Evolutionary conservation across 805 yeast species (phyloP).

Genomic region (Monosporozyma unispora): DNA sequence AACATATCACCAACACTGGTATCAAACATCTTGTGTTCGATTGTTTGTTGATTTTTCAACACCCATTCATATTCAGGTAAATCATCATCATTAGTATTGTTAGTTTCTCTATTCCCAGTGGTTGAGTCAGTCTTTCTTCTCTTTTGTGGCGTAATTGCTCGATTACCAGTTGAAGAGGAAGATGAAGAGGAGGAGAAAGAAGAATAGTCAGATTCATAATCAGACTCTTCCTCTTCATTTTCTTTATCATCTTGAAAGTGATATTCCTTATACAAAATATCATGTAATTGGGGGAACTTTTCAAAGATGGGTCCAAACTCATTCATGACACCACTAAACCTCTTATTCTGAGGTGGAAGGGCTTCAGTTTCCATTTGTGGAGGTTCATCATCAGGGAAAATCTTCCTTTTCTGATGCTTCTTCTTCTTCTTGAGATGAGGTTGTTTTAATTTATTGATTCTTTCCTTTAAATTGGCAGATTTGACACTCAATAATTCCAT

Average conservation of each 20-base stretch:
- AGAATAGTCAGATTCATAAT: neutral
- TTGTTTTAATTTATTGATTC: slow-evolving; percentile 2
- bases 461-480: slow-evolving; percentile 8
- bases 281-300: slow-evolving; percentile 19
- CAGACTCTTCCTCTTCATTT: neutral
- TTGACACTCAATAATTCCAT: slow-evolving; percentile 12
- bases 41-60: slow-evolving; percentile 9
- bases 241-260: neutral
- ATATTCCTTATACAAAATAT: slow-evolving; percentile 10
- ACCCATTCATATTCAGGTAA: slow-evolving; percentile 20
- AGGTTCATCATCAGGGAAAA: neutral
- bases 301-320: slow-evolving; percentile 17
- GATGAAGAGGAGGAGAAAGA: neutral
- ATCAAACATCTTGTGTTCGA: slow-evolving; percentile 24
- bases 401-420: neutral
- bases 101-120: neutral
- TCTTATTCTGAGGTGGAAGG: neutral
- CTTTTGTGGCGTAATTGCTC: neutral
- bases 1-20: slow-evolving; percentile 15
- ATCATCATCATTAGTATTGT: slow-evolving; percentile 1
- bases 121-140: neutral
- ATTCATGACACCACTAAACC: slow-evolving; percentile 7
- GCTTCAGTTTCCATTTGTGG: neutral
- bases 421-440: slow-evolving; percentile 3
- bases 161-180: neutral